A percentile compares a stretch with the other conserved stretches of the same genome.
Evolutionary conservation across 257 asterid species (phyloP).

Genomic region (Fraxinus anomala): DNA sequence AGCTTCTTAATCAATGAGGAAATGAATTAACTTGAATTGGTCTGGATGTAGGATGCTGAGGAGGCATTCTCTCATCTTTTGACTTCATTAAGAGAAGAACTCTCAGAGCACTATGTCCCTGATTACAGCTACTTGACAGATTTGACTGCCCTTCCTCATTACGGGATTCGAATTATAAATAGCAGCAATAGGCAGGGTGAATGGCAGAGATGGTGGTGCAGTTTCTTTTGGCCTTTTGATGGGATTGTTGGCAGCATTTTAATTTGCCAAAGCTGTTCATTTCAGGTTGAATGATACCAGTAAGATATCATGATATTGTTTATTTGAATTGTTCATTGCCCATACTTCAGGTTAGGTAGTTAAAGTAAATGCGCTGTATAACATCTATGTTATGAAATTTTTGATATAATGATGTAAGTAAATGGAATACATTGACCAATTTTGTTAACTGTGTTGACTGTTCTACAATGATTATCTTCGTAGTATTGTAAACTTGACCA

Average conservation of each 20-base stretch:
- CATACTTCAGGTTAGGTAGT: background rate
- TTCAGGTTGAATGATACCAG: constrained; percentile 91
- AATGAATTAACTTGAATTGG: constrained; percentile 9
- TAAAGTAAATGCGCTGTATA: constrained; percentile 5
- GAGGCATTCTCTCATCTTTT: constrained; percentile 85
- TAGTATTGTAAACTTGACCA: background rate
- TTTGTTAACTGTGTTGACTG: background rate
- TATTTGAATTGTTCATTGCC: constrained; percentile 8
- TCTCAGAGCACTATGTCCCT: constrained; percentile 56
- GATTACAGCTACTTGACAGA: constrained; percentile 54
- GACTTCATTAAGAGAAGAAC: constrained; percentile 76
- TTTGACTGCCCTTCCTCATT: constrained; percentile 46
- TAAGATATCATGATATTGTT: constrained; percentile 23
- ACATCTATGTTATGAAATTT: constrained; percentile 1
- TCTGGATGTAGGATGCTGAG: constrained; percentile 81
- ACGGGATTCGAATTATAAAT: constrained; percentile 47
- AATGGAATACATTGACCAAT: background rate
- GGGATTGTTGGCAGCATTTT: constrained; percentile 79
- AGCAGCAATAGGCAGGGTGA: constrained; percentile 45
- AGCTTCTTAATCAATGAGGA: constrained; percentile 17
- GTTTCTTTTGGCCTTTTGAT: constrained; percentile 82
- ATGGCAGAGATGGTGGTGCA: constrained; percentile 64
- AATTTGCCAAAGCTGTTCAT: constrained; percentile 78
- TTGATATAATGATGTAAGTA: background rate
- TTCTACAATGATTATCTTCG: background rate